Percentiles rank a stretch among this genome's conserved stretches.
phyloP scores from a whole-genome alignment of 352 stramenopile genomes.

The Phytophthora vignae region DNA sequence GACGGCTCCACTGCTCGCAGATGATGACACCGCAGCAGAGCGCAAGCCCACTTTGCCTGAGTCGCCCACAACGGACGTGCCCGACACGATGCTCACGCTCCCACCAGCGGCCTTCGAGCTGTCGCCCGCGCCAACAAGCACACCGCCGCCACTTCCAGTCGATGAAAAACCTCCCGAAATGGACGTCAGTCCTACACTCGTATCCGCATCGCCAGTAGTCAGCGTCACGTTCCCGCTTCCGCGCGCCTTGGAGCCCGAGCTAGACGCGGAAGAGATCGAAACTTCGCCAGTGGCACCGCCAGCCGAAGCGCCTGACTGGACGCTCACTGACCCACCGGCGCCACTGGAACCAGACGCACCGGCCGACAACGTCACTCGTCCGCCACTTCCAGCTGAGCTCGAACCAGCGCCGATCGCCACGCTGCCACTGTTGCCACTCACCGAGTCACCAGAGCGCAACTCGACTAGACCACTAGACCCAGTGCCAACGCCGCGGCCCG shows the following conservation, averaged over 20 bases:
- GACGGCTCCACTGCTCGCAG: conserved; percentile 19
- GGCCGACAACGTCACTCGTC: conserved; percentile 9
- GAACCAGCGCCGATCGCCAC: conserved; percentile 10
- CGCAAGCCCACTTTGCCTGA: conserved; percentile 16
- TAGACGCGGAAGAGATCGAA: conserved; percentile 11
- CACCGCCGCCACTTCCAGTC: conserved; percentile 1
- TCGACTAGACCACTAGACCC: conserved; percentile 10
- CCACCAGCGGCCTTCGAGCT: conserved; percentile 7
- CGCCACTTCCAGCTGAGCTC: conserved; percentile 13
- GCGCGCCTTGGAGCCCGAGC: conserved; percentile 11
- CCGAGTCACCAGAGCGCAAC: conserved; percentile 13
- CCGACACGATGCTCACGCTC: conserved; percentile 18
- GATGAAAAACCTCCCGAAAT: conserved; percentile 16
- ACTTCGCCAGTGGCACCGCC: conserved; percentile 7
- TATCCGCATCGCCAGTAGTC: conserved; percentile 12
- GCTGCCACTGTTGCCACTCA: conserved; percentile 9
- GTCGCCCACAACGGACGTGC: conserved; percentile 5
- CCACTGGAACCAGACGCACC: conserved; percentile 7
- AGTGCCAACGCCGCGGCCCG: conserved; percentile 4
- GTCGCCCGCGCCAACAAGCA: conserved; percentile 11
- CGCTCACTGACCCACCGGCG: conserved; percentile 10
- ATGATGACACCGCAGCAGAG: conserved; percentile 14
- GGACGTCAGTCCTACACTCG: conserved; percentile 10
- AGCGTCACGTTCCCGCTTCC: conserved; percentile 13
- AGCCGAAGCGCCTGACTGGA: conserved; percentile 14